These are phyloP conservation scores for Polytrichum formosum DNA, from an alignment of 225 moss, liverwort and hornwort species.

Conservation along the genomic window DNA sequence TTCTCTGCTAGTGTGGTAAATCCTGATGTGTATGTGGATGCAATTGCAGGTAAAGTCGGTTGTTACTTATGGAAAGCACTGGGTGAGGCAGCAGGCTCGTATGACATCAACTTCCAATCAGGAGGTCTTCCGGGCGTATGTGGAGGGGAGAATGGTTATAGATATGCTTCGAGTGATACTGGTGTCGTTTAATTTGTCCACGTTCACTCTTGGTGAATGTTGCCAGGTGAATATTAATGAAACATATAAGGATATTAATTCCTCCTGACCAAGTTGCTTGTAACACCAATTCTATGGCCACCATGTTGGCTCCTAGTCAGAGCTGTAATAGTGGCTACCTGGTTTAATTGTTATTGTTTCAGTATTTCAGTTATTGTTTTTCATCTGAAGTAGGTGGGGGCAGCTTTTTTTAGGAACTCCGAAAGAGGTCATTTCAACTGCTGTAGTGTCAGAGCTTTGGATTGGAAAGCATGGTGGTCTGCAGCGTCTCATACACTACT, in stretches of 20 bases:
- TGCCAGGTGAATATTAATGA: slow-evolving; percentile 37
- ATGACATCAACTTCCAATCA: slow-evolving; percentile 66
- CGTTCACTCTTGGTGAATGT: slow-evolving; percentile 58
- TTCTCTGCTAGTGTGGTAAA: too few species aligned
- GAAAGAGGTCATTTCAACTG: slow-evolving; percentile 57
- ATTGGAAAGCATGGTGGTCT: slow-evolving; percentile 54
- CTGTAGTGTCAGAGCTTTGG: slow-evolving; percentile 59
- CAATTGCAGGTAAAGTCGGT: slow-evolving; percentile 57
- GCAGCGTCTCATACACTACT: slow-evolving; percentile 43
- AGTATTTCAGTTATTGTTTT: too few species aligned
- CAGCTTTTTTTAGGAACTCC: slow-evolving; percentile 62
- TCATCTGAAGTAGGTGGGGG: slow-evolving; percentile 29
- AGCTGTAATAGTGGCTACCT: too few species aligned
- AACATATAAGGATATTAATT: too few species aligned
- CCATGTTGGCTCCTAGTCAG: too few species aligned
- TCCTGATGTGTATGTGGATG: slow-evolving; percentile 7
- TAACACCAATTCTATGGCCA: too few species aligned
- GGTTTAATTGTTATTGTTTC: too few species aligned
- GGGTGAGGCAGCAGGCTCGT: slow-evolving; percentile 62
- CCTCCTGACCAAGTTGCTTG: too few species aligned
- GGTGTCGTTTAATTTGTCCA: slow-evolving; percentile 57
- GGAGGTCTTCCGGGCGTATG: slow-evolving; percentile 56
- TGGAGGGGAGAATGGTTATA: slow-evolving; percentile 55
- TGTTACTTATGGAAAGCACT: slow-evolving; percentile 68
- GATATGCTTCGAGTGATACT: slow-evolving; percentile 66